A percentile compares a stretch with the other conserved stretches of the same genome.
Evolutionary conservation across 1,284 basidiomycete genomes (phyloP).

Genomic region (Neolentinus lepideus): DNA sequence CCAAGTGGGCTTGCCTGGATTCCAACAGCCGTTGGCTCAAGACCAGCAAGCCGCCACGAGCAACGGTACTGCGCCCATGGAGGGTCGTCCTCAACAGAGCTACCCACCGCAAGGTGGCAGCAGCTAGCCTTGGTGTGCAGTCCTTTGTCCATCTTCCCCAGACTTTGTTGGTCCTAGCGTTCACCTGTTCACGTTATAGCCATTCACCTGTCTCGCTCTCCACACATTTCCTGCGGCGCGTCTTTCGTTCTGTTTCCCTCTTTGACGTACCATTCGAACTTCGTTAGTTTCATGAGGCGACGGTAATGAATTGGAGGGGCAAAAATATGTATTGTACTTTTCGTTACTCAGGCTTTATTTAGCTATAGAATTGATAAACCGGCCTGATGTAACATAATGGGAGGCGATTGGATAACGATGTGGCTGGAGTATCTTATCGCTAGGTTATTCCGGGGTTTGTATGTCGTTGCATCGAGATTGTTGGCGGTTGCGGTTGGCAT

Average conservation of each 20-base stretch:
- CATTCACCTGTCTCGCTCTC: not conserved
- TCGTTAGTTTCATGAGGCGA: not conserved
- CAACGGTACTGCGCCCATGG: not conserved
- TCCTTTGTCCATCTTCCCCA: not conserved
- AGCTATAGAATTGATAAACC: not conserved
- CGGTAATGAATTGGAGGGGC: not conserved
- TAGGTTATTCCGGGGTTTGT: not conserved
- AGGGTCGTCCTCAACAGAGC: not conserved
- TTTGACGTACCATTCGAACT: not conserved
- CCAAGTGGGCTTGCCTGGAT: constrained; percentile 13
- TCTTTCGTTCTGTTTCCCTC: not conserved
- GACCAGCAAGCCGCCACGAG: not conserved
- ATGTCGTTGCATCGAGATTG: not conserved
- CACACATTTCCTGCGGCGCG: not conserved
- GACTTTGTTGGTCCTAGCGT: not conserved
- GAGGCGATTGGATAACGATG: not conserved
- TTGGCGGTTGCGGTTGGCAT: not conserved
- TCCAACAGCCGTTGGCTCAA: constrained; percentile 1
- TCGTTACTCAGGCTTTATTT: not conserved
- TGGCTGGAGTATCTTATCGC: not conserved
- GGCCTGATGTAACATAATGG: not conserved
- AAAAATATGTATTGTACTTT: not conserved
- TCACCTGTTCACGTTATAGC: too few relatives aligned
- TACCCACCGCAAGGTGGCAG: not conserved
- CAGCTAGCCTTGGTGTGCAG: not conserved